phyloP scores from a whole-genome alignment of 345 rosid genomes.

The Excoecaria cochinchinensis region DNA sequence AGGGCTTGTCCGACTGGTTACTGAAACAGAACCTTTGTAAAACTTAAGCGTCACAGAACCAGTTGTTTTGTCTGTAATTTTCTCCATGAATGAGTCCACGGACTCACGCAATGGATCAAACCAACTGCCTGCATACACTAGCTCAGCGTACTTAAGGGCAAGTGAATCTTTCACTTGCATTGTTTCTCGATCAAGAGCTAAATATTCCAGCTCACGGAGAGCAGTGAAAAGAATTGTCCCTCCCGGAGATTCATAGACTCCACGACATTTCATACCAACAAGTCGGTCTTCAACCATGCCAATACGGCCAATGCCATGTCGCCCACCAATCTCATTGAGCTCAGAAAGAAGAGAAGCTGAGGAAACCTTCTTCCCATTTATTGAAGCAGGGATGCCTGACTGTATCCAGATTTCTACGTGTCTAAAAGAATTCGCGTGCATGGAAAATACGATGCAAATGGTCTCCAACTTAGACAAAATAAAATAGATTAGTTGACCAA shows the following conservation, averaged over 20 bases:
- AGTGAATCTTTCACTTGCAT: constrained; percentile 73
- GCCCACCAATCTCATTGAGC: constrained; percentile 78
- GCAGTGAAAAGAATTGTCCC: constrained; percentile 88
- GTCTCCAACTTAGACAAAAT: background rate
- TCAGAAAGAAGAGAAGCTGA: constrained; percentile 73
- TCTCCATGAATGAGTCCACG: constrained; percentile 86
- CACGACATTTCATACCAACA: constrained; percentile 95
- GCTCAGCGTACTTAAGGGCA: constrained; percentile 84
- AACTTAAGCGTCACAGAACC: constrained; percentile 73
- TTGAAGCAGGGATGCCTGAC: constrained; percentile 71
- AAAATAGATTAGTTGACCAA: background rate
- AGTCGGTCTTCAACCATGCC: constrained; percentile 95
- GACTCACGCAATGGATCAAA: constrained; percentile 83
- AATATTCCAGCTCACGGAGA: constrained; percentile 72
- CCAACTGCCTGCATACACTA: constrained; percentile 97
- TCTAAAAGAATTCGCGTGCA: constrained; percentile 33
- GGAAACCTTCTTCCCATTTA: constrained; percentile 62
- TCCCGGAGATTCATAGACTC: constrained; percentile 98
- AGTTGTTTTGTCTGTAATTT: constrained; percentile 64
- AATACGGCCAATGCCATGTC: constrained; percentile 77
- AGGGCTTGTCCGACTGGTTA: constrained; percentile 64
- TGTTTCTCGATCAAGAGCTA: constrained; percentile 80
- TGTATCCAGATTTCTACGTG: constrained; percentile 67
- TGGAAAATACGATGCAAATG: background rate
- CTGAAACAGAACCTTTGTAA: constrained; percentile 73